Evolutionary conservation across 1,284 basidiomycete genomes (phyloP), one percentile per base, ranked within the genome.

Genomic region (Ceratobasidium sp.): DNA sequence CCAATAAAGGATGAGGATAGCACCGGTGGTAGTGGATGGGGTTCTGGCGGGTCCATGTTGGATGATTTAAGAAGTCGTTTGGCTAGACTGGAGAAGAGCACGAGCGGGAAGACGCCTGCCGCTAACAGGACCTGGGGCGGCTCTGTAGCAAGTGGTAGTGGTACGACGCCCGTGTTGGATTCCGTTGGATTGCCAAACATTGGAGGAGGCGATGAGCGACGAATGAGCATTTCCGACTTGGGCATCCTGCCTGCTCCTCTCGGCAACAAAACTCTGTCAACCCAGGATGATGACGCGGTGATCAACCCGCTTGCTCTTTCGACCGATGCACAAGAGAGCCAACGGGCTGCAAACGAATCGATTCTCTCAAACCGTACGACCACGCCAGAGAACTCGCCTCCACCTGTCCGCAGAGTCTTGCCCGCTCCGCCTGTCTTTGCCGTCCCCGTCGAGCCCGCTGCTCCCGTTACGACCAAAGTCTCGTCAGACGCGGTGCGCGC

Each of bases 101-200:
- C 73, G 51, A 75, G 51, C 26, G 73, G 73, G n/a, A 75, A 75
- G 61, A 75, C 73, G 26, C 73, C 73, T 6, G 73, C 73, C 35
- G 61, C 51, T 23, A 51, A 58, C 8, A 49, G 73, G 31, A 63
- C 37, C 17, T 75, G 61, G 73, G 31, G 51, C 11, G 17, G 26
- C 15, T 20, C 66, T 11, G 35, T 6, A n/a, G 20, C 3, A 35
- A 58, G 39, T 17, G 56, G 64, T 8, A 51, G 45, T 31, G 47
- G 47, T n/a, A 31, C 33, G 3, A 64, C 61, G 26, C 61, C 42
- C 28, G 23, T 64, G 7, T 28, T 47, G 42, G 61, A 47, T 26
- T 23, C 39, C 11, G 61, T 64, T 47, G 66, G 31, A 20, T 20
- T 68, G 10, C 35, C 33, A 11, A 28, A 28, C 42, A 64, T 8